A percentile compares a stretch with the other conserved stretches of the same genome.
phyloP scores from a whole-genome alignment of 495 filamentous ascomycete genomes.

The Rhypophila decipiens region DNA sequence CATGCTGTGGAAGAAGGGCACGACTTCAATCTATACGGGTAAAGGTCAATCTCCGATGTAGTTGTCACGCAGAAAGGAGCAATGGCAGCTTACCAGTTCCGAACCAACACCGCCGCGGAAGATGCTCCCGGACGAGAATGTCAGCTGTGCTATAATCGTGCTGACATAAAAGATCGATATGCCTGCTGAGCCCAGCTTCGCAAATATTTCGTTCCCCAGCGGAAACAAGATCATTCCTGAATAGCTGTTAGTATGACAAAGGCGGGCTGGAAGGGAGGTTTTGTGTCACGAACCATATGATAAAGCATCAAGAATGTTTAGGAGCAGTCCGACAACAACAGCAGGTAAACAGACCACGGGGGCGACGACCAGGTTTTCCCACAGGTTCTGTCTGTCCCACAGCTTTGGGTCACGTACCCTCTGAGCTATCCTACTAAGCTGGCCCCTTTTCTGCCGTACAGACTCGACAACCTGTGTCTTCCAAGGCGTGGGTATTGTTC shows the following conservation, averaged over 20 bases:
- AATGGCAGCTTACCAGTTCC: constrained; percentile 62
- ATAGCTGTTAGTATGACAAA: constrained; percentile 5
- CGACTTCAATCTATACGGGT: constrained; percentile 71
- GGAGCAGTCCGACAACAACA: constrained; percentile 77
- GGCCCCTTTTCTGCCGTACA: constrained; percentile 3
- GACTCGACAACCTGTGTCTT: constrained; percentile 4
- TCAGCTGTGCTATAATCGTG: constrained; percentile 87
- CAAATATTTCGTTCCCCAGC: constrained; percentile 75
- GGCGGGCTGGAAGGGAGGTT: background rate
- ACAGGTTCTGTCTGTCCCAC: constrained; percentile 64
- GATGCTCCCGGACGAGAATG: constrained; percentile 83
- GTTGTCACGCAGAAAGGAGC: background rate
- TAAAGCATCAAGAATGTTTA: constrained; percentile 90
- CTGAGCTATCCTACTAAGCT: constrained; percentile 8
- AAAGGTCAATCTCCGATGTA: constrained; percentile 10
- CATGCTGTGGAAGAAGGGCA: constrained; percentile 98
- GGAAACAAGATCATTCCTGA: constrained; percentile 91
- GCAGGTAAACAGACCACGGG: constrained; percentile 70
- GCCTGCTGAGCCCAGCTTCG: constrained; percentile 77
- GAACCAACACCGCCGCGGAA: constrained; percentile 92
- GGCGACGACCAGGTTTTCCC: constrained; percentile 55
- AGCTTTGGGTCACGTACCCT: constrained; percentile 52
- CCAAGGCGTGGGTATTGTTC: constrained; percentile 12
- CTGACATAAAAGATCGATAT: constrained; percentile 99
- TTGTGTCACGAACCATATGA: constrained; percentile 66